Evolutionary conservation across 129 eudicot species (phyloP).

Genomic region (Lactuca sativa): DNA sequence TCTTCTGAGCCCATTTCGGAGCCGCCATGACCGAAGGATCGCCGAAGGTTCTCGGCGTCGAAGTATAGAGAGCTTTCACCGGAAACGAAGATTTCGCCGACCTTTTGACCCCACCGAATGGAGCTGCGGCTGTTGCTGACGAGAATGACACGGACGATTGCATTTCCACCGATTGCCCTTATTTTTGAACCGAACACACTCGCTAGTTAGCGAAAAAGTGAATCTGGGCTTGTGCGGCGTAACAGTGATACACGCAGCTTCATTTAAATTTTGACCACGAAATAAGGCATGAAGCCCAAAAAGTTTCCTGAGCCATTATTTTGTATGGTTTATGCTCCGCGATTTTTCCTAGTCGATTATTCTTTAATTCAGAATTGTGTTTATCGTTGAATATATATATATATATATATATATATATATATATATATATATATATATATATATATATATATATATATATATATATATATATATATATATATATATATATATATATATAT

Average conservation of each 20-base stretch:
- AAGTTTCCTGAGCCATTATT: too few species aligned
- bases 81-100: background rate
- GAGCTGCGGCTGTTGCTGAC: background rate
- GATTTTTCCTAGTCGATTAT: too few species aligned
- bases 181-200: background rate
- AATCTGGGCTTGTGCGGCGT: background rate
- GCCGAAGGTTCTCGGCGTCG: slow-evolving; percentile 5
- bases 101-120: slow-evolving; percentile 20
- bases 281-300: too few species aligned
- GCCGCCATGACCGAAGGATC: slow-evolving; percentile 25
- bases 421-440: too few species aligned
- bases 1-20: slow-evolving; percentile 80
- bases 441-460: too few species aligned
- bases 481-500: too few species aligned
- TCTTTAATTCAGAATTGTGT: too few species aligned
- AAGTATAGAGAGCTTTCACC: slow-evolving; percentile 27
- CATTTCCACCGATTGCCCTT: slow-evolving; percentile 8
- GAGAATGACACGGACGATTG: slow-evolving; percentile 6
- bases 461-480: too few species aligned
- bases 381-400: too few species aligned
- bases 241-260: background rate
- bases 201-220: background rate
- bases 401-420: too few species aligned
- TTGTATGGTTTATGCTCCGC: too few species aligned
- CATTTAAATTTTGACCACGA: background rate